Evolutionary conservation across 2,329 filamentous ascomycete species (phyloP).

Genomic region (Cladophialophora bantiana): DNA sequence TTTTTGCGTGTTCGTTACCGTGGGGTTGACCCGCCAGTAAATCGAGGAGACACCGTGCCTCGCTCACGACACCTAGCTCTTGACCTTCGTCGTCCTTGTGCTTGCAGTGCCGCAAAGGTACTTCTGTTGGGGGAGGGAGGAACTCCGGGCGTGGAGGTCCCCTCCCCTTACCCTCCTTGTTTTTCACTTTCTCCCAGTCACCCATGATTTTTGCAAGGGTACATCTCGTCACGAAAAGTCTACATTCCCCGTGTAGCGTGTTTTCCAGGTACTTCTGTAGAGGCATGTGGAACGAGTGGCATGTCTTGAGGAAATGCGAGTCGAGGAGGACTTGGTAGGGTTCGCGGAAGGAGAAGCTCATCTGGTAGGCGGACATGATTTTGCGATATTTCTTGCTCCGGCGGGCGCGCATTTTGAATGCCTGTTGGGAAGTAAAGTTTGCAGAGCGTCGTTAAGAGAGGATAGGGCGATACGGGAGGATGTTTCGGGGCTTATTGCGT

Average conservation of each 20-base stretch:
- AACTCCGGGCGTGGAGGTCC: conserved; percentile 47
- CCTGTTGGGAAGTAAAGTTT: too few species aligned
- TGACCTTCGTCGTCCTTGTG: conserved; percentile 53
- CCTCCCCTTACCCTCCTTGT: conserved; percentile 40
- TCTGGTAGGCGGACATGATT: conserved; percentile 89
- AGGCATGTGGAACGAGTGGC: conserved; percentile 87
- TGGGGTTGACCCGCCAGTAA: conserved; percentile 45
- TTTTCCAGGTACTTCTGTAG: conserved; percentile 76
- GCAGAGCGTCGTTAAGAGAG: too few species aligned
- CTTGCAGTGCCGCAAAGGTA: conserved; percentile 57
- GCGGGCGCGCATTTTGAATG: conserved; percentile 69
- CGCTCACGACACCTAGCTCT: conserved; percentile 37
- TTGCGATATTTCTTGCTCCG: conserved; percentile 79
- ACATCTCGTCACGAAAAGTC: conserved; percentile 82
- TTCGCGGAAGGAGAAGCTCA: conserved; percentile 88
- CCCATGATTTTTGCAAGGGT: conserved; percentile 53
- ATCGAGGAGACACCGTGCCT: conserved; percentile 53
- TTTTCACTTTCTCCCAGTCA: conserved; percentile 44
- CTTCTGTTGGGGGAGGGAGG: conserved; percentile 53
- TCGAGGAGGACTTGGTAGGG: conserved; percentile 94
- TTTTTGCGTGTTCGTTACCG: conserved; percentile 49
- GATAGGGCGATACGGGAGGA: too few species aligned
- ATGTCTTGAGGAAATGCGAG: conserved; percentile 81
- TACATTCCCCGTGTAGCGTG: conserved; percentile 85
- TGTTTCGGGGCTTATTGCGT: too few species aligned